Evolutionary conservation across 192 early-diverging fungal genomes (phyloP), one percentile per base, ranked within the genome.

Genomic region (Entomortierella lignicola): DNA sequence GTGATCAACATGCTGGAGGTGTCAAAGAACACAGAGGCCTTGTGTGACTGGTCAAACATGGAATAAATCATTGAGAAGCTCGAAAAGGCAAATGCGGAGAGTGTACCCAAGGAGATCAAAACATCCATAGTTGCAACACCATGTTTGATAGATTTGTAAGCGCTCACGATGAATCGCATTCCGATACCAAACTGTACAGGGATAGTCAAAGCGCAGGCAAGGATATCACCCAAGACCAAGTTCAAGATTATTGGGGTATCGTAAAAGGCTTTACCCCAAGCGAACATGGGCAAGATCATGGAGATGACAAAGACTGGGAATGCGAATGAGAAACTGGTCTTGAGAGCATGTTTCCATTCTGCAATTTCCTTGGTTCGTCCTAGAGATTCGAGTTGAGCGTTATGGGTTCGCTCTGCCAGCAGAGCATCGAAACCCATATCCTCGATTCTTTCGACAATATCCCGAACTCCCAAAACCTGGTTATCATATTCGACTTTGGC

Each of bases 101-200:
- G 80, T 1, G 98, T 99, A 5, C 95, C 94, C 12, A 97, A 83
- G 1, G 90, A 85, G 26, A 99, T 89, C 26, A 99, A 82, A 39
- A 98, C 94, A 71, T 99, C 98, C 98, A 99, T 99, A 60, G 94
- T 99, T 65, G 96, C 95, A 42, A 88, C 89, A 21, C 88, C 89
- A 59, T 97, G 96, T 44, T 81, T 75, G 26, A 98, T 65, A 0
- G 96, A 90, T 71, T 93, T 92, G 77, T 88, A 94, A 0, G 96
- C 91, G 27, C 91, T 85, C 21, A 43, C 50, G 63, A 96, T 94
- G 84, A 99, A 99, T 29, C 88, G 82, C 25, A 80, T 65, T 0
- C 96, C 98, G 13, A 98, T 80, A 11, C 89, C 89, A 85, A 99
- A 98, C 86, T 98, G 96, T 18, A 98, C 92, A 31, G 96, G 96